Conservation (phyloP, 116 monocot species). For the Zostera marina region DNA sequence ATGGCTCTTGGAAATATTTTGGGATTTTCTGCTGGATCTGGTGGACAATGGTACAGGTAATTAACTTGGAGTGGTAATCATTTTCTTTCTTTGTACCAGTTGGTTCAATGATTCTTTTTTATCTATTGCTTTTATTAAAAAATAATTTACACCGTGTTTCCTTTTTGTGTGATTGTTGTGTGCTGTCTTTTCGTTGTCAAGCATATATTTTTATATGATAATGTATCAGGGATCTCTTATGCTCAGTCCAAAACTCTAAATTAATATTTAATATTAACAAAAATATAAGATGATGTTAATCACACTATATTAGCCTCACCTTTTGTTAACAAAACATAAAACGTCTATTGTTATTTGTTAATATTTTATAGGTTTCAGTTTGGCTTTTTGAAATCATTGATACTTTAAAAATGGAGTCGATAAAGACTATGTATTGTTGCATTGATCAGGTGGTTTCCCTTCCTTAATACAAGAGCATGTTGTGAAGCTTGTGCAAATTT, state of each 20-base stretch:
- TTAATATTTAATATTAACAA: no score
- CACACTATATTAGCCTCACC: no score
- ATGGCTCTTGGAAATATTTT: conserved; percentile 97
- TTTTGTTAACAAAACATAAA: no score
- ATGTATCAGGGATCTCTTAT: no score
- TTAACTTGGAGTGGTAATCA: background rate
- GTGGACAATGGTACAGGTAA: conserved; percentile 81
- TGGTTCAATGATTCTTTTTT: no score
- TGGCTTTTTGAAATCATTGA: background rate
- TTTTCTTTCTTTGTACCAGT: conserved; percentile 1
- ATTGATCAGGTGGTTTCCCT: conserved; percentile 79
- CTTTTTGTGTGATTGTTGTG: no score
- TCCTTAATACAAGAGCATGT: conserved; percentile 81
- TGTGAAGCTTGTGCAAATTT: conserved; percentile 95
- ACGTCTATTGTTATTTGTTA: background rate
- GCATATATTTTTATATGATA: no score
- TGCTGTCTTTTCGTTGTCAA: no score
- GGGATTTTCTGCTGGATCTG: conserved; percentile 89
- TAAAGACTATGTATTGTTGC: background rate
- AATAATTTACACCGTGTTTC: no score
- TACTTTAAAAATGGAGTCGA: background rate
- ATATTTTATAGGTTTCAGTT: background rate
- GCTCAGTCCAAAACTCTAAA: no score
- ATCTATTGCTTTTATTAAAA: no score
- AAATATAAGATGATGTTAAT: no score